Evolutionary conservation across 306 rosid species (phyloP), one percentile per base, ranked within the genome.

Genomic region (Cyamopsis tetragonoloba): DNA sequence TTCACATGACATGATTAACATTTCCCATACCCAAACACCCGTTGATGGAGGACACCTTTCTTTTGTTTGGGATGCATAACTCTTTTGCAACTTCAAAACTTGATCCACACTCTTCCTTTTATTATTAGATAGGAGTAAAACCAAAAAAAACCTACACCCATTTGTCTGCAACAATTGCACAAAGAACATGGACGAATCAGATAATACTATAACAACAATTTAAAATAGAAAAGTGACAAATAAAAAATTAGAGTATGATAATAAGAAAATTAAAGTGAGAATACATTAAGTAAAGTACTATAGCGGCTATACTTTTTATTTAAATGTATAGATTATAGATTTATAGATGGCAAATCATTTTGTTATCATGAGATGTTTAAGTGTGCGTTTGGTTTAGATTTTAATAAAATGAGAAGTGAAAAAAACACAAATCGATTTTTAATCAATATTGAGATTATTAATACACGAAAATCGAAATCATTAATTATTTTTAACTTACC

Each of bases 1-100:
- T 71, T 71, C 82, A 77, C 84, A 56, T 72, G 75, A 77, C 84
- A 56, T 72, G 75, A 76, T 55, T 58, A 27, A 55, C 84, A 55
- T 65, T 68, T 66, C 78, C 70, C 50, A 4, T n/a, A 67, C 73
- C 49, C 54, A 65, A 7, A 31, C 43, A 30, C 46, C 66, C 19
- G 32, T 42, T 30, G 54, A 27, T 14, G 3, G 12, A 65, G 3
- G 12, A 65, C 13, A 3, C 38, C n/a, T 67, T 67, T 51, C 2
- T 3, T 13, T 23, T n/a, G n/a, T n/a, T 24, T 53, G 27, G 62
- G 22, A 15, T 39, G 7, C 68, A 18, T 41, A 9, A n/a, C n/a
- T n/a, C 13, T 68, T 74, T 74, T 66, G 46, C 73, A 35, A n/a
- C 34, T 56, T 55, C n/a, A 44, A 74, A 66, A 66, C 79, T 46